A percentile compares a stretch with the other conserved stretches of the same genome.
phyloP scores from a whole-genome alignment of 257 asterid species.

The Solanum sitiens region DNA sequence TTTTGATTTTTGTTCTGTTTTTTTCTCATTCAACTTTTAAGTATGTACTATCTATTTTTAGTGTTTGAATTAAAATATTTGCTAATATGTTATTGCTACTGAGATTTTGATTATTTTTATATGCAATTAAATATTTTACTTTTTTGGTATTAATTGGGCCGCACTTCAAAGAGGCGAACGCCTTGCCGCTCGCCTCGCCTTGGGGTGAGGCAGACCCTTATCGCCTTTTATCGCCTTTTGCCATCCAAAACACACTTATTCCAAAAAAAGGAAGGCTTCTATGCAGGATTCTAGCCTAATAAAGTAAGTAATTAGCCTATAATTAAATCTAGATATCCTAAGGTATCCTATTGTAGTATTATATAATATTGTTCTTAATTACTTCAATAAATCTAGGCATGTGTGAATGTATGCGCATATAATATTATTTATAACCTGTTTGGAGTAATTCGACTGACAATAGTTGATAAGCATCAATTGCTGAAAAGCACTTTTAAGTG shows the following conservation, averaged over 20 bases:
- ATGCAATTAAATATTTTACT: not conserved
- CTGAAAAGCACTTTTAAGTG: not conserved
- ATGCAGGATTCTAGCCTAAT: not conserved
- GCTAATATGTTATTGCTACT: not conserved
- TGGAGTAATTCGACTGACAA: not conserved
- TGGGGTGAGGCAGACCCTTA: not conserved
- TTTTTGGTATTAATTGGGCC: not conserved
- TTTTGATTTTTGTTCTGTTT: not conserved
- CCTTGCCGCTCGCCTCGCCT: too few relatives aligned
- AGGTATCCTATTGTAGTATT: not conserved
- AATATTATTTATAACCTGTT: not conserved
- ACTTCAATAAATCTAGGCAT: not conserved
- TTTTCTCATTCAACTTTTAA: not conserved
- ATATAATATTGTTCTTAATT: not conserved
- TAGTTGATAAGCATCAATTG: not conserved
- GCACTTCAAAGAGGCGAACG: not conserved
- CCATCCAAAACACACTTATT: not conserved
- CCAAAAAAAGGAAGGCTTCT: not conserved
- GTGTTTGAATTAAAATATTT: not conserved
- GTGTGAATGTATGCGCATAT: not conserved
- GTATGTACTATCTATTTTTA: not conserved
- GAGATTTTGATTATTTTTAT: not conserved
- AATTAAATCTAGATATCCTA: not conserved
- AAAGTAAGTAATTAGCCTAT: not conserved
- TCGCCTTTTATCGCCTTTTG: not conserved